phyloP scores from a whole-genome alignment of 495 filamentous ascomycete genomes.

The Penicillium flavigenum region DNA sequence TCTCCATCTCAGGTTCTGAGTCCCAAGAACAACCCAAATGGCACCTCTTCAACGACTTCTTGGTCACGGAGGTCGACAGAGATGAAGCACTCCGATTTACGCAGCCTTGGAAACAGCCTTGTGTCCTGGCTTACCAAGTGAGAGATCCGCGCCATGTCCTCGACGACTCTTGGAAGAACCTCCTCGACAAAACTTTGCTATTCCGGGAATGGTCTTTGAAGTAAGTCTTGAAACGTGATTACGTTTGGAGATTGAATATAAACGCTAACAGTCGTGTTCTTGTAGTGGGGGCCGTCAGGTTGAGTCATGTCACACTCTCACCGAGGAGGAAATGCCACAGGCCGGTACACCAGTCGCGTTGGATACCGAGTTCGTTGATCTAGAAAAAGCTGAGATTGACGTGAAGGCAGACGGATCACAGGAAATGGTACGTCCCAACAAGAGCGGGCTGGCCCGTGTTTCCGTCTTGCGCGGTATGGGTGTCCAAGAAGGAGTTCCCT shows the following conservation, averaged over 20 bases:
- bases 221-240: conserved; percentile 36
- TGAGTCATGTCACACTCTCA: conserved; percentile 57
- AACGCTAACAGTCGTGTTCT: conserved; percentile 9
- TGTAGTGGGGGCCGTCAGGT: conserved; percentile 38
- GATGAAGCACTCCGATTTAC: conserved; percentile 88
- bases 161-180: conserved; percentile 81
- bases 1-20: conserved; percentile 65
- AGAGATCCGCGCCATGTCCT: conserved; percentile 71
- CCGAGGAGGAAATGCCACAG: conserved; percentile 63
- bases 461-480: conserved; percentile 82
- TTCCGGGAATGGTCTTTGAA: conserved; percentile 70
- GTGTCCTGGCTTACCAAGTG: conserved; percentile 79
- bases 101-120: conserved; percentile 85
- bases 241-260: not conserved
- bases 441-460: conserved; percentile 81
- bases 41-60: conserved; percentile 97
- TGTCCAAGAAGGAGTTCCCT: conserved; percentile 72
- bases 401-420: conserved; percentile 87
- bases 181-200: conserved; percentile 76
- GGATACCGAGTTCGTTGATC: conserved; percentile 91
- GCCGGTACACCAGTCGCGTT: conserved; percentile 77
- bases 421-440: conserved; percentile 80
- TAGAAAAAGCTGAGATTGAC: conserved; percentile 87
- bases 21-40: conserved; percentile 62
- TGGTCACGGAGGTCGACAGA: conserved; percentile 73